phyloP scores from a whole-genome alignment of 805 yeast species.

The Metschnikowia sp. region DNA sequence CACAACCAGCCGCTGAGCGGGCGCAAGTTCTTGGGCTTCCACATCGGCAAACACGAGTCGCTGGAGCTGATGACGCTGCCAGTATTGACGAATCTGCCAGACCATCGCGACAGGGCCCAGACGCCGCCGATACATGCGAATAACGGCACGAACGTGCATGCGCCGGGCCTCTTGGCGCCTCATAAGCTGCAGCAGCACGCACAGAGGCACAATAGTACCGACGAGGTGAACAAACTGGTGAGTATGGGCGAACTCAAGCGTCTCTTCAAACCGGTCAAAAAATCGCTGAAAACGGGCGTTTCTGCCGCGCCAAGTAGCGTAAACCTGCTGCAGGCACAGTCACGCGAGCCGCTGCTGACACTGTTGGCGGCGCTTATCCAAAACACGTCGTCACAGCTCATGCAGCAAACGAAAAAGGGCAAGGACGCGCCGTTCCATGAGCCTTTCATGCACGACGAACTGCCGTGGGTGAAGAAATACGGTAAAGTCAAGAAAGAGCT shows the following conservation, averaged over 20 bases:
- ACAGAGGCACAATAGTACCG: conserved; percentile 2
- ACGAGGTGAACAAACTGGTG: conserved; percentile 30
- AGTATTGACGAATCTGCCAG: conserved; percentile 31
- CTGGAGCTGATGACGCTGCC: conserved; percentile 36
- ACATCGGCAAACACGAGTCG: conserved; percentile 41
- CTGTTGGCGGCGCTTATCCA: conserved; percentile 18
- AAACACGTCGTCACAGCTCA: conserved; percentile 17
- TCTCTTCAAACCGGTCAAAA: conserved; percentile 60
- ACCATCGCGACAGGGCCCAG: conserved; percentile 16
- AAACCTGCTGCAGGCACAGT: background rate
- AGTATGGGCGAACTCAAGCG: conserved; percentile 73
- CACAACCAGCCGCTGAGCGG: background rate
- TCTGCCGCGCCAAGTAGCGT: background rate
- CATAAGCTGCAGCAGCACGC: conserved; percentile 10
- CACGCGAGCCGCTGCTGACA: conserved; percentile 17
- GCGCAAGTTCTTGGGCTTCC: conserved; percentile 36
- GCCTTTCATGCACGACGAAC: conserved; percentile 22
- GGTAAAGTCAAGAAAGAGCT: conserved; percentile 71
- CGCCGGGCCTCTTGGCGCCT: conserved; percentile 10
- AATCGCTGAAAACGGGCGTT: conserved; percentile 18
- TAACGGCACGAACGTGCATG: conserved; percentile 2
- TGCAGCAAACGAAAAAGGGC: conserved; percentile 21
- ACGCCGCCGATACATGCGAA: conserved; percentile 6
- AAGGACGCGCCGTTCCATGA: conserved; percentile 13
- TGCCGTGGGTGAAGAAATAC: conserved; percentile 47